Conservation (phyloP, 2,329 filamentous ascomycete species). For the Colletotrichum siamense region DNA sequence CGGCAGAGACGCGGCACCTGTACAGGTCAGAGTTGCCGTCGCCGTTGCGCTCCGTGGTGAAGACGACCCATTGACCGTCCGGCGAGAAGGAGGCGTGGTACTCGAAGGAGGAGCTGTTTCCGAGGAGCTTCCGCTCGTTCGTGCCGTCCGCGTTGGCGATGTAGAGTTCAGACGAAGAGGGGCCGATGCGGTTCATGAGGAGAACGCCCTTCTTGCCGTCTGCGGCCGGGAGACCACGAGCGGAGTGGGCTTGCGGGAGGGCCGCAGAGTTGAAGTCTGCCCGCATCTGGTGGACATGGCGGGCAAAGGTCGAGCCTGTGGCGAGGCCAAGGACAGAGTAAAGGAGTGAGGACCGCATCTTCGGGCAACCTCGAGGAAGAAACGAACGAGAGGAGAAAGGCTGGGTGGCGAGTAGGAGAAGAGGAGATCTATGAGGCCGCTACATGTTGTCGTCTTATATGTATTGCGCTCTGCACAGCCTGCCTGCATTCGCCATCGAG, state of each 20-base stretch:
- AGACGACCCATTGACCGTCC: constrained; percentile 2
- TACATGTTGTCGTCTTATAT: not conserved
- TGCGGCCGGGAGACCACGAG: constrained; percentile 2
- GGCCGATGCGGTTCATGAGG: constrained; percentile 12
- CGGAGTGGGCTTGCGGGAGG: constrained; percentile 6
- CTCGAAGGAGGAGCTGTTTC: not conserved
- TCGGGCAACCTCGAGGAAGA: not conserved
- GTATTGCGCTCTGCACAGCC: not conserved
- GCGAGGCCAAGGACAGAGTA: not conserved
- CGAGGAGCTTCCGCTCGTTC: constrained; percentile 1
- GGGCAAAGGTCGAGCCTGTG: not conserved
- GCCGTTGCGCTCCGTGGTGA: constrained; percentile 11
- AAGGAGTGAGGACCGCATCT: constrained; percentile 9
- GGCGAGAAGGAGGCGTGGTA: constrained; percentile 4
- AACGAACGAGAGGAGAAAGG: not conserved
- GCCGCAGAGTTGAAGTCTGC: not conserved
- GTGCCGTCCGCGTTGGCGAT: constrained; percentile 15
- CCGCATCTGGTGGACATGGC: constrained; percentile 7
- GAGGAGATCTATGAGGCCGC: not conserved
- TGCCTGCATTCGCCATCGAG: not conserved
- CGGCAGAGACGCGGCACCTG: not conserved
- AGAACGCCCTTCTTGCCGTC: constrained; percentile 15
- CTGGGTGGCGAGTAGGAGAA: not conserved
- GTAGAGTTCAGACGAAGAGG: constrained; percentile 4
- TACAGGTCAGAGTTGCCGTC: constrained; percentile 12